Base-by-base conservation (phyloP, 2,329 filamentous ascomycete genomes). In the Diplodia mutila region DNA sequence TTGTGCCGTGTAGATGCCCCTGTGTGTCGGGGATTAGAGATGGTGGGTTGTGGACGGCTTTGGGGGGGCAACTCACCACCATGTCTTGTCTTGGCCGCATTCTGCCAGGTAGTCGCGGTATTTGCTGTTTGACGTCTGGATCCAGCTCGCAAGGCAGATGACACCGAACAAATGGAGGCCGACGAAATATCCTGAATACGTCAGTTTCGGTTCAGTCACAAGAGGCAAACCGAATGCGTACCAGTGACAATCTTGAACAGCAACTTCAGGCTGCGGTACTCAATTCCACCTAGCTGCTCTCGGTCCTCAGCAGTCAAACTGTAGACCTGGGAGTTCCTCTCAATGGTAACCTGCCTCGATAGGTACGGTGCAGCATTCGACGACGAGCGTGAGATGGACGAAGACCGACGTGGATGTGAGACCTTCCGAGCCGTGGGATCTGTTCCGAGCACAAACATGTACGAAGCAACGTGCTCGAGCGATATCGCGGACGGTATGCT, bases 181-280 rank as follows among this genome's bases (percentile, higher is more conserved):
- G 65, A 83, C 72, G 61, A 82, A 84, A 68, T 85, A 85, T 2
- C 72, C 83, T 61, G 61, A 51, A 21, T 63, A 34, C 18, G 42
- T 68, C 46, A 63, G 46, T 21, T 11, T 61, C 54, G 39, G 5
- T 61, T 32, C 25, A 81, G 48, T 18, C 63, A 53, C 34, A 68
- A 53, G 42, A 66, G 42, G 49, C 74, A 68, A 57, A 55, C 37
- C 14, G 16, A 5, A 59, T n/a, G 63, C 61, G 25, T 71, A 83
- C 81, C 74, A 34, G 76, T 69, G 0, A 80, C 77, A 67, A 85
- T 82, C 69, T 84, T 84, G 18, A 85, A 71, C 14, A 86, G 72
- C 1, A 85, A 70, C 70, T 83, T 84, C 37, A 86, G 72, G 37
- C 80, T 82, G 0, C 83, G 79, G 52, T 86, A 86, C 71, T 86